Percentiles rank a stretch among this genome's conserved stretches.
phyloP scores from a whole-genome alignment of 768 basidiomycete species.

The Postia placenta region DNA sequence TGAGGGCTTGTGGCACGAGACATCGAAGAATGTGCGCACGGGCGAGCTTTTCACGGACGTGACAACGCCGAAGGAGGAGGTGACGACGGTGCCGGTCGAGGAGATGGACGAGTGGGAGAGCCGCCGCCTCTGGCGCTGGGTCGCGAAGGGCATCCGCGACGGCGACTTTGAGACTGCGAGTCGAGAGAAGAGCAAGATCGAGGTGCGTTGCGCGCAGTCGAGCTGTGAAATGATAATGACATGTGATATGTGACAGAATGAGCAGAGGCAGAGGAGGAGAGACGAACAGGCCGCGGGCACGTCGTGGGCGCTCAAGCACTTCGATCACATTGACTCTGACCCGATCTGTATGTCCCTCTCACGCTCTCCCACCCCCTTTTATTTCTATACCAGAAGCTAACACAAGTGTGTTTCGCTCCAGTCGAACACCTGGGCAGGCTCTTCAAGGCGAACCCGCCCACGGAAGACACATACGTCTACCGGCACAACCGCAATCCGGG shows the following conservation, averaged over 20 bases:
- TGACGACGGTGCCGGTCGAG: constrained; percentile 53
- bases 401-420: constrained; percentile 17
- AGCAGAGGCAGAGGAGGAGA: constrained; percentile 82
- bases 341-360: constrained; percentile 54
- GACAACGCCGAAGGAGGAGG: constrained; percentile 65
- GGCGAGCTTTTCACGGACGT: constrained; percentile 73
- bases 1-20: constrained; percentile 80
- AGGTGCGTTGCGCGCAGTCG: constrained; percentile 46
- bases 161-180: constrained; percentile 92
- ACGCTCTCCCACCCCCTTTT: too few species aligned
- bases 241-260: constrained; percentile 51
- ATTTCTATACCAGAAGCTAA: not conserved
- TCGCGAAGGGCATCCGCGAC: constrained; percentile 85
- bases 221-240: not conserved
- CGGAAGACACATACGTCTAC: constrained; percentile 76
- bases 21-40: constrained; percentile 45
- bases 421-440: constrained; percentile 62
- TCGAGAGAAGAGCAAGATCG: constrained; percentile 83
- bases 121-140: constrained; percentile 75
- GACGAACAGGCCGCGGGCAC: constrained; percentile 73
- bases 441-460: constrained; percentile 58
- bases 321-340: constrained; percentile 63
- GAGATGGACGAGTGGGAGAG: constrained; percentile 83
- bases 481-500: constrained; percentile 25
- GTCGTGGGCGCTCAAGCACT: constrained; percentile 75